Evolutionary conservation across 768 basidiomycete species (phyloP).

Genomic region (Chalciporus sphaerocephalus): DNA sequence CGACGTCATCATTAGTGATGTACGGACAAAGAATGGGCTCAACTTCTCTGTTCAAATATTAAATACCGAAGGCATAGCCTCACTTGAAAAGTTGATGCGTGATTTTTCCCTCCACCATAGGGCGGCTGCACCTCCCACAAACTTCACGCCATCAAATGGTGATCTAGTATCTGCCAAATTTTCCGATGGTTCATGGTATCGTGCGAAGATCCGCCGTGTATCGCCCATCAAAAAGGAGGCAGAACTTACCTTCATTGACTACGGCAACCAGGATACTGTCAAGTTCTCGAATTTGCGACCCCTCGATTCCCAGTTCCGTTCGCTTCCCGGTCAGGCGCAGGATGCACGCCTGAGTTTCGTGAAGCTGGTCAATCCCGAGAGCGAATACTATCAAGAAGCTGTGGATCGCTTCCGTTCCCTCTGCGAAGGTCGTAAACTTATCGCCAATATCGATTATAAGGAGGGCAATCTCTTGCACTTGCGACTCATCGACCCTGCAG

Average conservation of each 20-base stretch:
- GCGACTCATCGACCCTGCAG: constrained; percentile 85
- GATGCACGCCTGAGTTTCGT: constrained; percentile 93
- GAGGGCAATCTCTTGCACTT: constrained; percentile 80
- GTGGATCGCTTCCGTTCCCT: constrained; percentile 79
- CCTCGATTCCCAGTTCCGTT: constrained; percentile 84
- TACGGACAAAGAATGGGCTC: constrained; percentile 69
- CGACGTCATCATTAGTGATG: constrained; percentile 89
- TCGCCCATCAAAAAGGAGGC: constrained; percentile 90
- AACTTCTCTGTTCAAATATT: constrained; percentile 91
- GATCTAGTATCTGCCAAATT: constrained; percentile 95
- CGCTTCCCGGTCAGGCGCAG: constrained; percentile 88
- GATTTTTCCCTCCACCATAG: constrained; percentile 89
- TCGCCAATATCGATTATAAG: constrained; percentile 90
- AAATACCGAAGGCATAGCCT: constrained; percentile 88
- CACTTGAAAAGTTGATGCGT: constrained; percentile 88
- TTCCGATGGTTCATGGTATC: constrained; percentile 92
- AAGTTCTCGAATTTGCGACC: constrained; percentile 82
- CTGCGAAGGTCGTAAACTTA: constrained; percentile 90
- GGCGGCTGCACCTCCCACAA: constrained; percentile 55
- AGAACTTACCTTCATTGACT: constrained; percentile 91
- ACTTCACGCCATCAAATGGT: constrained; percentile 76
- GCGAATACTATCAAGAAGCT: constrained; percentile 85
- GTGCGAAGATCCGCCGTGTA: constrained; percentile 83
- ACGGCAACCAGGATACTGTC: constrained; percentile 90
- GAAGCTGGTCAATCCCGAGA: constrained; percentile 72